Conservation (phyloP, 768 basidiomycete genomes). For the Cantharellus anzutake region DNA sequence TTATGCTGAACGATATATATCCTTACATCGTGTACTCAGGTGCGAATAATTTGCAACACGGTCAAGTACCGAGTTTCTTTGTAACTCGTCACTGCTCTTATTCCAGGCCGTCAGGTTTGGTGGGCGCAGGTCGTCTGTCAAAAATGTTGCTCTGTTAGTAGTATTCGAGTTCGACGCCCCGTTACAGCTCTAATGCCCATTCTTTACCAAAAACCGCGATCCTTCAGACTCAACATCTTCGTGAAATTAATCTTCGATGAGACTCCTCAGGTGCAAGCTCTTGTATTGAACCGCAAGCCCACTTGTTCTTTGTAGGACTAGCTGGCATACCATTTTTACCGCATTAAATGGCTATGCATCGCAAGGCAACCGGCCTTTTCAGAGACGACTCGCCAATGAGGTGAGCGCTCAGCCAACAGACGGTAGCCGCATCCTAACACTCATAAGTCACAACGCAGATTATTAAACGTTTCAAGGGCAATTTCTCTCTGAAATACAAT, state of each 20-base stretch:
- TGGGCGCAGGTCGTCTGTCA: conserved; percentile 51
- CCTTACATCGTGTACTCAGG: no score
- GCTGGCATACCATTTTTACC: conserved; percentile 33
- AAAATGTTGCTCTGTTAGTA: conserved; percentile 48
- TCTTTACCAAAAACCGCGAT: background rate
- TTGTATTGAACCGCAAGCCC: background rate
- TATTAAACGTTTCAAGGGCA: conserved; percentile 50
- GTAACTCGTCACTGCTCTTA: background rate
- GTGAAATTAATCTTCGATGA: conserved; percentile 35
- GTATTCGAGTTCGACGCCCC: background rate
- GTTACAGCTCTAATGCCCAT: background rate
- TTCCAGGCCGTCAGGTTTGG: conserved; percentile 53
- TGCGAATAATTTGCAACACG: conserved; percentile 20
- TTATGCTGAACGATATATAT: no score
- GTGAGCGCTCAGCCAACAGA: conserved; percentile 20
- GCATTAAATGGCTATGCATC: conserved; percentile 33
- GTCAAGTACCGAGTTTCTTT: background rate
- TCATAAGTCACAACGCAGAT: conserved; percentile 21
- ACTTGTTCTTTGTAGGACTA: conserved; percentile 22
- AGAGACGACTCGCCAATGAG: conserved; percentile 39
- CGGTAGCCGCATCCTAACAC: background rate
- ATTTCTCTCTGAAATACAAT: conserved; percentile 31
- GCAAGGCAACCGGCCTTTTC: conserved; percentile 40
- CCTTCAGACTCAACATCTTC: conserved; percentile 14
- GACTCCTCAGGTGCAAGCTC: conserved; percentile 1